phyloP scores from a whole-genome alignment of 176 grass and related monocot species.

The Typha latifolia region DNA sequence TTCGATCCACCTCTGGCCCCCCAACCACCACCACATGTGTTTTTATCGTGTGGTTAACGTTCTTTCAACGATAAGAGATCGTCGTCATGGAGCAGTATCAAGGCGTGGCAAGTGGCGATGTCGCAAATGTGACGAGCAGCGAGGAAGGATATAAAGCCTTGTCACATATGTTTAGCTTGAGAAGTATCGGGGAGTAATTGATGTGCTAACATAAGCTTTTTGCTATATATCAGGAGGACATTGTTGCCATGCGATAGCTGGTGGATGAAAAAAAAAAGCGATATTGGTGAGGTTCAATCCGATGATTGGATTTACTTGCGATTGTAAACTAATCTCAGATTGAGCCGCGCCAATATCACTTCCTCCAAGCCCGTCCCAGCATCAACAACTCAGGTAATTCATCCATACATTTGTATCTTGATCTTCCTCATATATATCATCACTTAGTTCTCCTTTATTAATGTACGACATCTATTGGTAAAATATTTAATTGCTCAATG shows the following conservation, averaged over 20 bases:
- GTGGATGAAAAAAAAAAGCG: slow-evolving; percentile 37
- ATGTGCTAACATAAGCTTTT: not conserved
- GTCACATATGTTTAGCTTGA: not conserved
- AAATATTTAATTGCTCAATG: too few relatives aligned
- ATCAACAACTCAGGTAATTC: not conserved
- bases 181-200: not conserved
- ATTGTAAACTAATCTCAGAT: slow-evolving; percentile 17
- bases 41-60: too few relatives aligned
- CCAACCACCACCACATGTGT: too few relatives aligned
- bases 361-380: not conserved
- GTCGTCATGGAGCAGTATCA: not conserved
- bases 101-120: not conserved
- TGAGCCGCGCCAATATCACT: slow-evolving; percentile 40
- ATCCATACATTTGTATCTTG: not conserved
- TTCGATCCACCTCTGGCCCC: too few relatives aligned
- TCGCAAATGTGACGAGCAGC: slow-evolving; percentile 19
- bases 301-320: slow-evolving; percentile 31
- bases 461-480: too few relatives aligned
- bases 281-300: slow-evolving; percentile 47
- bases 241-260: not conserved
- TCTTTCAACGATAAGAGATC: not conserved
- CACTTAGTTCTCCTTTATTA: too few relatives aligned
- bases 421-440: too few relatives aligned
- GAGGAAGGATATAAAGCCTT: not conserved
- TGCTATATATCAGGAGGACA: not conserved